Evolutionary conservation across 805 yeast species (phyloP), one percentile per base, ranked within the genome.

Genomic region (Candida broadrunensis): DNA sequence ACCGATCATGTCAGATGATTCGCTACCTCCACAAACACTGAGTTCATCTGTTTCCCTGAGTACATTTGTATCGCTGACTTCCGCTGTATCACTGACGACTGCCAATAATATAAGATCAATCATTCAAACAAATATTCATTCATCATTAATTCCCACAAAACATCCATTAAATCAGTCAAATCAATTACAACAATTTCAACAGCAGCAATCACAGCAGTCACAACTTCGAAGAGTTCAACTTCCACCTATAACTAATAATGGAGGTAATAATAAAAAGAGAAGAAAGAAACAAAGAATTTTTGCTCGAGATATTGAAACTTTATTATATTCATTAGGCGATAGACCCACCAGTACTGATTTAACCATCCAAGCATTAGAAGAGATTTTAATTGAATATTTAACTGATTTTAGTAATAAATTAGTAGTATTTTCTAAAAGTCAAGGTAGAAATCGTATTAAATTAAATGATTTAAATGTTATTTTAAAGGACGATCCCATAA

Each of bases 401-500:
- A 50, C 59, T 9, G 72, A 68, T 39, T 45, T 66, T 12, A 63
- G 65, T 18, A 62, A 58, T 23, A 63, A 65, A 30, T 48, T 63
- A 7, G 52, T 60, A 25, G 50, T 46, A 27, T 67, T 52, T 43
- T 70, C 75, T 8, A 50, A 58, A 34, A 52, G 67, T 7, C 73
- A 68, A 36, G 69, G 70, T 20, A 50, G 74, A 29, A 47, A 60
- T 20, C 45, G 74, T 40, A 60, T 70, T 20, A 70, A 69, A 44
- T 56, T 68, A 43, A 71, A 69, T 42, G 75, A 70, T 49, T 55
- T 70, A 40, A 70, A 68, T 18, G 65, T 67, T 51, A 66, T 65
- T 7, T 51, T 70, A 30, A 52, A 69, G 12, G 60, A 69, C 42
- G 75, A 70, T 37, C 74, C 75, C 3, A 55, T 57, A 49, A 70